Evolutionary conservation across 1,284 basidiomycete genomes (phyloP).

Genomic region (Chiua sp.): DNA sequence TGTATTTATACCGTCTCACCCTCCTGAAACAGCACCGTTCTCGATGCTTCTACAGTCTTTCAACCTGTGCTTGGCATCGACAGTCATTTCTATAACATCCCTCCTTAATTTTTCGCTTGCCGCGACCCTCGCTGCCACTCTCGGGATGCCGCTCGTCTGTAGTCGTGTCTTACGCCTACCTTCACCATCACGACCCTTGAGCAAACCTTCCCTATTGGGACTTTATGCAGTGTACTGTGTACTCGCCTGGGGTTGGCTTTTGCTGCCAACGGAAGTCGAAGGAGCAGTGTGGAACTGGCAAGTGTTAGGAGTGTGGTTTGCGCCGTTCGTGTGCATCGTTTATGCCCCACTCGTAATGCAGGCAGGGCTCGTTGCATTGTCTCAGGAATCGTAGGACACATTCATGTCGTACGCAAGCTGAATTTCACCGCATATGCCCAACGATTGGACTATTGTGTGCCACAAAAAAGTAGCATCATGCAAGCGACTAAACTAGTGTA

Average conservation of each 20-base stretch:
- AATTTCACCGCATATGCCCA: conserved; percentile 2
- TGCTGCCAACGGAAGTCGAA: conserved; percentile 47
- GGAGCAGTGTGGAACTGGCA: conserved; percentile 73
- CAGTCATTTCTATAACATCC: conserved; percentile 82
- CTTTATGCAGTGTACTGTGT: conserved; percentile 51
- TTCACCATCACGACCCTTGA: conserved; percentile 31
- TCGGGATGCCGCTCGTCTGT: conserved; percentile 65
- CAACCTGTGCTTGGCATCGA: conserved; percentile 79
- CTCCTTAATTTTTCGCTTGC: conserved; percentile 93
- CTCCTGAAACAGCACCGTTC: conserved; percentile 42
- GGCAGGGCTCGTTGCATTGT: conserved; percentile 58
- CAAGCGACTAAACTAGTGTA: background rate
- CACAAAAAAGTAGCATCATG: background rate
- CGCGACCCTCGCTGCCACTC: conserved; percentile 63
- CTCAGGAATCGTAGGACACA: conserved; percentile 9
- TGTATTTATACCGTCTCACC: conserved; percentile 23
- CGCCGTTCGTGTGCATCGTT: conserved; percentile 73
- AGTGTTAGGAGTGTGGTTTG: conserved; percentile 74
- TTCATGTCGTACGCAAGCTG: conserved; percentile 2
- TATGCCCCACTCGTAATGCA: conserved; percentile 75
- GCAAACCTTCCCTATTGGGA: conserved; percentile 36
- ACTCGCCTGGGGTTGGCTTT: conserved; percentile 65
- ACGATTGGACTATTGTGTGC: background rate
- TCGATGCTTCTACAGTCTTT: conserved; percentile 67
- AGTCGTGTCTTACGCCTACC: conserved; percentile 27